phyloP scores from a whole-genome alignment of 805 yeast genomes.

The Metschnikowia corniflorae region DNA sequence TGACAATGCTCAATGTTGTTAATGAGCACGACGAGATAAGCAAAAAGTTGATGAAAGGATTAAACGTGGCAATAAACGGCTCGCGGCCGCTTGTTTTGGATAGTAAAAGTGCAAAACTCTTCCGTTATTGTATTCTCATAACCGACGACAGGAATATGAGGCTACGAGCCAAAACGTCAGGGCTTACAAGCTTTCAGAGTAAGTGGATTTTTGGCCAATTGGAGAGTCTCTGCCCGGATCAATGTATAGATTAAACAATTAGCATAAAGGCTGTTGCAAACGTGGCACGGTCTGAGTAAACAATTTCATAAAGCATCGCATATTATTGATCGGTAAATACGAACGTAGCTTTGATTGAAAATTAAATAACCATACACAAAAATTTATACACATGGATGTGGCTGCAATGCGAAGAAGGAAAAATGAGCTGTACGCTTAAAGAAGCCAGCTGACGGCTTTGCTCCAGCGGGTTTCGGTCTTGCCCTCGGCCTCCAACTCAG shows the following conservation, averaged over 20 bases:
- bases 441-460: constrained; percentile 13
- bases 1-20: constrained; percentile 54
- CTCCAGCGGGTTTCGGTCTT: constrained; percentile 15
- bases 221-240: constrained; percentile 44
- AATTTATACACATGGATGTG: too few relatives aligned
- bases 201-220: constrained; percentile 57
- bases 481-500: constrained; percentile 28
- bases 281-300: too few relatives aligned
- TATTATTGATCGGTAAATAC: too few relatives aligned
- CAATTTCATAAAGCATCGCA: too few relatives aligned
- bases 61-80: constrained; percentile 14
- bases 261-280: constrained; percentile 1
- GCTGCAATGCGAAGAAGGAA: too few relatives aligned
- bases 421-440: constrained; percentile 10
- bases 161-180: constrained; percentile 57
- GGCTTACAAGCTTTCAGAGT: constrained; percentile 53
- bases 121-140: constrained; percentile 58
- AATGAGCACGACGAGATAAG: constrained; percentile 41
- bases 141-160: constrained; percentile 77
- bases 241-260: constrained; percentile 42
- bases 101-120: constrained; percentile 38
- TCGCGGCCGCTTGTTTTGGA: constrained; percentile 22
- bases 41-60: constrained; percentile 39
- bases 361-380: too few relatives aligned
- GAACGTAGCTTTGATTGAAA: too few relatives aligned